Evolutionary conservation across 2,329 filamentous ascomycete genomes (phyloP).

Genomic region (Ceratocystis cubensis): DNA sequence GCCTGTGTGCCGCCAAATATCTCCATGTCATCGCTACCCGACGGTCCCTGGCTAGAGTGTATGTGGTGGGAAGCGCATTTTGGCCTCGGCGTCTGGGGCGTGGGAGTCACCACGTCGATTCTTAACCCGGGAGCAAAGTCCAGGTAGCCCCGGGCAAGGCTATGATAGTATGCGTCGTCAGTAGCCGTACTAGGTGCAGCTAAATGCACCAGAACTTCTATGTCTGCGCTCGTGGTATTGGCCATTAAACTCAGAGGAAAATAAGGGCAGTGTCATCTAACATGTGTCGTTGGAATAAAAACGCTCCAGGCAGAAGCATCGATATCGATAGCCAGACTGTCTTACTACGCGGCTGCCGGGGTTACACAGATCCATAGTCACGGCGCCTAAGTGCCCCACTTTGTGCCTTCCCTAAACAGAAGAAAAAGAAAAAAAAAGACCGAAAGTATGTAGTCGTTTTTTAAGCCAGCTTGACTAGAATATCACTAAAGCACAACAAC

Average conservation of each 20-base stretch:
- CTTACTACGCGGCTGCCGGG: neutral
- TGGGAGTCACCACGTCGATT: neutral
- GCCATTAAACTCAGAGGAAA: neutral
- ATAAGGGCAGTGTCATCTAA: neutral
- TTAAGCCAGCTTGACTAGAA: neutral
- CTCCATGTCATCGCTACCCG: conserved; percentile 38
- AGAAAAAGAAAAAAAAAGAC: neutral
- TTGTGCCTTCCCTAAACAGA: neutral
- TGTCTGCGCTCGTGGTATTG: conserved; percentile 24
- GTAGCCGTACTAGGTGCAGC: conserved; percentile 37
- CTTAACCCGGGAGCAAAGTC: conserved; percentile 31
- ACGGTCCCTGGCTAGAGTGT: conserved; percentile 38
- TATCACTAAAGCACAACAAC: neutral
- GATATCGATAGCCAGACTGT: neutral
- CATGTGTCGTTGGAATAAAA: neutral
- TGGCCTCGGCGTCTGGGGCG: conserved; percentile 29
- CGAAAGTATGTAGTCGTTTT: neutral
- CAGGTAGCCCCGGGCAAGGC: conserved; percentile 40
- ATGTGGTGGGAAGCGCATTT: conserved; percentile 36
- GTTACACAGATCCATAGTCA: neutral
- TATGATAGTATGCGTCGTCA: conserved; percentile 39
- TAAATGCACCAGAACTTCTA: conserved; percentile 46
- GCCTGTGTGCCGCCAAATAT: conserved; percentile 25
- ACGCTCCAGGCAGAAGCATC: neutral
- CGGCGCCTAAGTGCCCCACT: neutral